These are phyloP conservation scores for Usnea hakonensis DNA, from an alignment of 495 filamentous ascomycete species.

Conservation along the genomic window DNA sequence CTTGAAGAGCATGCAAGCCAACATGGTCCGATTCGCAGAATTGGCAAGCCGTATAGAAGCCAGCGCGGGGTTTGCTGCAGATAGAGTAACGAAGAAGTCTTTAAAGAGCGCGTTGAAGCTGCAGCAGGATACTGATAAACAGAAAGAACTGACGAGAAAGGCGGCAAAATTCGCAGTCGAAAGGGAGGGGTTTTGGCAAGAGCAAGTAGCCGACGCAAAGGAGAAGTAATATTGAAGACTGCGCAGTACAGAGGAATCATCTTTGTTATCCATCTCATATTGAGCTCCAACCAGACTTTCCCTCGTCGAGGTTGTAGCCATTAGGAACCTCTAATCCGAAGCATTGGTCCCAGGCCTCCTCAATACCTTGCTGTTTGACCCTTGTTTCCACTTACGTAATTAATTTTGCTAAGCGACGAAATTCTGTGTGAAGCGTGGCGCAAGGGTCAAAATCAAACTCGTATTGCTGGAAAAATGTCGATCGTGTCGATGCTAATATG, in stretches of 20 bases:
- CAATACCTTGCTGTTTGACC: slow-evolving; percentile 5
- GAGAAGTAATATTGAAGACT: slow-evolving; percentile 3
- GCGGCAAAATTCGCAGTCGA: no score
- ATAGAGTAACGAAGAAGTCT: no score
- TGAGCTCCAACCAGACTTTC: not conserved
- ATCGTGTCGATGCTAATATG: slow-evolving; percentile 5
- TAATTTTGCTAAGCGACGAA: slow-evolving; percentile 5
- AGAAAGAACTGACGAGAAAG: no score
- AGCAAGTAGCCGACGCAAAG: no score
- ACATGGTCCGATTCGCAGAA: no score
- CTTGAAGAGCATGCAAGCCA: no score
- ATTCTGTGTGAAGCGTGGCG: slow-evolving; percentile 4
- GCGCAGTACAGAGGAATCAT: slow-evolving; percentile 2
- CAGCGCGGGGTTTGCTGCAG: no score
- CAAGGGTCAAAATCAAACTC: slow-evolving; percentile 2
- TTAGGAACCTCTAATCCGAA: slow-evolving; percentile 7
- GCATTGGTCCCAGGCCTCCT: slow-evolving; percentile 8
- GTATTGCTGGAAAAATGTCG: slow-evolving; percentile 6
- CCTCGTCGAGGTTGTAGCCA: not conserved
- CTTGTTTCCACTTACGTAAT: slow-evolving; percentile 12
- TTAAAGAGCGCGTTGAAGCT: no score
- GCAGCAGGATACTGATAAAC: no score
- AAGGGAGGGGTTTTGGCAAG: no score
- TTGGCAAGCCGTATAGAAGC: no score
- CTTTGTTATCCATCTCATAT: not conserved